Conservation (phyloP, 1,284 basidiomycete species). For the Pascua guehoae region DNA sequence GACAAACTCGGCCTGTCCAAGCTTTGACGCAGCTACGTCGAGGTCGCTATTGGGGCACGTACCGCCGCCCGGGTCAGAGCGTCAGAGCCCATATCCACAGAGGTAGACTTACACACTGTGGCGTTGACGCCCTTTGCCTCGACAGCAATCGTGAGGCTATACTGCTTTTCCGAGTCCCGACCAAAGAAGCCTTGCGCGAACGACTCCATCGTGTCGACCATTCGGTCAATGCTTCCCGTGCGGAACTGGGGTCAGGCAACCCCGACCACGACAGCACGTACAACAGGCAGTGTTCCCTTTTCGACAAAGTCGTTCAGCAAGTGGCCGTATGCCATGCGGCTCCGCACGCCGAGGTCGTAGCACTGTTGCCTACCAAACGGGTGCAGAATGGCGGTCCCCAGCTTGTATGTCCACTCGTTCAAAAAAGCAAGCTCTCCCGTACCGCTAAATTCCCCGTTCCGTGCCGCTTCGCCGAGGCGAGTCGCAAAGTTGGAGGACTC, state of each 20-base stretch:
- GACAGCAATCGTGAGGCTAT: conserved; percentile 58
- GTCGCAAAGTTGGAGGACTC: conserved; percentile 33
- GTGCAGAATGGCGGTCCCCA: conserved; percentile 52
- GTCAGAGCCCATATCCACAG: not conserved
- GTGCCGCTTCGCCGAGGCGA: conserved; percentile 33
- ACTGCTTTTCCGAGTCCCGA: conserved; percentile 68
- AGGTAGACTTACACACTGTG: conserved; percentile 46
- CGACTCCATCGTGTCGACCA: conserved; percentile 76
- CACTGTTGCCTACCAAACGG: conserved; percentile 51
- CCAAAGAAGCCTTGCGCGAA: conserved; percentile 86
- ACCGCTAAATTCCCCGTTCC: conserved; percentile 25
- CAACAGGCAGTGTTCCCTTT: conserved; percentile 26
- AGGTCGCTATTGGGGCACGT: conserved; percentile 65
- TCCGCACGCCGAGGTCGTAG: conserved; percentile 43
- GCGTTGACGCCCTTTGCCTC: conserved; percentile 58
- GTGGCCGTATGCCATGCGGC: conserved; percentile 66
- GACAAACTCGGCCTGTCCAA: conserved; percentile 58
- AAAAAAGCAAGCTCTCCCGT: conserved; percentile 50
- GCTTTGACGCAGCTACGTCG: conserved; percentile 54
- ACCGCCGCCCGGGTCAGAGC: conserved; percentile 17
- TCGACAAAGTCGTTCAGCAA: conserved; percentile 73
- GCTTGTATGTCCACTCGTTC: conserved; percentile 50
- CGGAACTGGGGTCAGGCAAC: conserved; percentile 60
- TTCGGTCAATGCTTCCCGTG: conserved; percentile 71
- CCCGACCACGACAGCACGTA: not conserved